These are phyloP conservation scores for Sparassis latifolia DNA, from an alignment of 1,284 basidiomycete species.

Conservation along the genomic window DNA sequence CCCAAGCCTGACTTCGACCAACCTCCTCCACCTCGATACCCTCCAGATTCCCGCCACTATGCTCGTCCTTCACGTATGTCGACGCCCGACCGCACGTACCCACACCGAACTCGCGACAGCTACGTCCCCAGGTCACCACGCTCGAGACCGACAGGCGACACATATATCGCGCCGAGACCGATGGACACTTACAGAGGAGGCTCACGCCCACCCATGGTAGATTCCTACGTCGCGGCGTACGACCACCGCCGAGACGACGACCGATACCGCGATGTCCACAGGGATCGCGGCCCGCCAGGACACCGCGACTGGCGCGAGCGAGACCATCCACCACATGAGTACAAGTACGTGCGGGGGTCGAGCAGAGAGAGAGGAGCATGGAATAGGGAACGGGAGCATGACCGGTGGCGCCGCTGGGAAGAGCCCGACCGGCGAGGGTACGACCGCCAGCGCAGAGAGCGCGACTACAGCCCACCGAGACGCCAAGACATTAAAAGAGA, in stretches of 20 bases:
- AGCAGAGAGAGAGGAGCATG: slow-evolving; percentile 10
- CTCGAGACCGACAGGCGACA: slow-evolving; percentile 14
- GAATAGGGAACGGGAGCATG: slow-evolving; percentile 7
- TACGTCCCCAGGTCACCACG: slow-evolving; percentile 20
- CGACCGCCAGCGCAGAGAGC: slow-evolving; percentile 7
- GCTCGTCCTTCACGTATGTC: slow-evolving; percentile 12
- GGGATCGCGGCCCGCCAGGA: slow-evolving; percentile 13
- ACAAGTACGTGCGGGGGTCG: slow-evolving; percentile 7
- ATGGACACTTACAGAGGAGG: slow-evolving; percentile 12
- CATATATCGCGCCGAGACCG: slow-evolving; percentile 16
- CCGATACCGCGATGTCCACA: slow-evolving; percentile 10
- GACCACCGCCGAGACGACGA: slow-evolving; percentile 20
- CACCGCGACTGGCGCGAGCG: slow-evolving; percentile 17
- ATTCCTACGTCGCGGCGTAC: slow-evolving; percentile 14
- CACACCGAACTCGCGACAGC: slow-evolving; percentile 15
- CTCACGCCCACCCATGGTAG: slow-evolving; percentile 9
- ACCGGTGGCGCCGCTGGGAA: slow-evolving; percentile 4
- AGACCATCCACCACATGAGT: slow-evolving; percentile 15
- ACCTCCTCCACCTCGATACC: slow-evolving; percentile 16
- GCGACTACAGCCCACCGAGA: slow-evolving; percentile 8
- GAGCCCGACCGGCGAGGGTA: slow-evolving; percentile 1
- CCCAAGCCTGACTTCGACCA: slow-evolving; percentile 29
- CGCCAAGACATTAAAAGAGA: too few species aligned
- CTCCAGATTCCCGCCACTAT: slow-evolving; percentile 18
- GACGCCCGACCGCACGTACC: slow-evolving; percentile 13